Base-by-base conservation (phyloP, 176 grass and related monocot species). In the Luzula sylvatica region DNA sequence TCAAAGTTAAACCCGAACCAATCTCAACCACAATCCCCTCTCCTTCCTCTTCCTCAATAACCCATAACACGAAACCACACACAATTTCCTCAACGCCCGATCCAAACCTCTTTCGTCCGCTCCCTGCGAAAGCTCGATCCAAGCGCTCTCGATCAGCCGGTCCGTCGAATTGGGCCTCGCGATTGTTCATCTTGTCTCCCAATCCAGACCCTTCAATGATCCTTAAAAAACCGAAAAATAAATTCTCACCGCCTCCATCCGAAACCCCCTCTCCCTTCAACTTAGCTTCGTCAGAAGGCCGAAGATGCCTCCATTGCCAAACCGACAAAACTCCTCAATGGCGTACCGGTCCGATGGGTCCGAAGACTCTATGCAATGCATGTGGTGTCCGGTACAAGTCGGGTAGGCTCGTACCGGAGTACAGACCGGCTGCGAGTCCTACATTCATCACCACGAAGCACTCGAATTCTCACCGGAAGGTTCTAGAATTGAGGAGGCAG, bases 391-490 rank as follows among this genome's bases (percentile, higher is more conserved):
- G 90, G 7, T 89, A 71, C 84, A 89, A 96, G 67, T 96, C 84
- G 7, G 90, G 90, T 1, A 76, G 90, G 20, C 81, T 96, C 13
- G 90, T 96, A 42, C 90, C 81, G 15, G 84, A 96, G 81, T 96
- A 96, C 78, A 66, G 90, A 23, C 90, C 90, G 2, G 84, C 90
- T 1, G 73, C 84, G 48, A 96, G 90, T 64, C 90, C 90, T 38
- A 89, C 77, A 11, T 96, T 86, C 67, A 27, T 82, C 32, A 53
- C 68, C 52, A 73, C 90, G 7, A 86, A 53, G 77, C 84, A 96
- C 74, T 96, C 90, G 27, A 96, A 96, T 67, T 96, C 84, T 23
- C 90, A 96, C 81, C 90, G 90, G 6, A 96, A 96, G 78, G 90
- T 96, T 52, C 25, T 96, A 25, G 90, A 96, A 71, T 70, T 96